phyloP scores from a whole-genome alignment of 2,329 filamentous ascomycete genomes.

The Fusarium cicatricum region DNA sequence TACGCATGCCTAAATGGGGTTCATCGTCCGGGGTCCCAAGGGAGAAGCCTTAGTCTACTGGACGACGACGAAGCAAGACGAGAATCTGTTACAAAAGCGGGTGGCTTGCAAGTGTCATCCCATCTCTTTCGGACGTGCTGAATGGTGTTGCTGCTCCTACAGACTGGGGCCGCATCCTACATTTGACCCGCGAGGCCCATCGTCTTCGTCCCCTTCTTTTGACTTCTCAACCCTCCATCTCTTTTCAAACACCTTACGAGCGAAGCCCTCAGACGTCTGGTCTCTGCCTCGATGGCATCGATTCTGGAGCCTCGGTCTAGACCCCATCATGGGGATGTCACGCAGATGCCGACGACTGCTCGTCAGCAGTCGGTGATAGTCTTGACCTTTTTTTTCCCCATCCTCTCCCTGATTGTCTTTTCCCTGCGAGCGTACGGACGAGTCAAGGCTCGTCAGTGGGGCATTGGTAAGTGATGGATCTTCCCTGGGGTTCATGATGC shows the following conservation, averaged over 20 bases:
- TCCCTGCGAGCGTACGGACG: slow-evolving; percentile 15
- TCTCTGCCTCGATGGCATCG: slow-evolving; percentile 3
- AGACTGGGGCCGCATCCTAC: slow-evolving; percentile 4
- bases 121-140: background rate
- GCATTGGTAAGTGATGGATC: slow-evolving; percentile 11
- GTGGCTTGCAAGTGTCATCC: slow-evolving; percentile 1
- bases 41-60: background rate
- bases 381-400: slow-evolving; percentile 17
- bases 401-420: slow-evolving; percentile 8
- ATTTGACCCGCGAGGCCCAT: background rate
- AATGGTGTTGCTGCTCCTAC: background rate
- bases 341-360: slow-evolving; percentile 5
- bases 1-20: background rate
- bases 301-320: slow-evolving; percentile 8
- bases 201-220: slow-evolving; percentile 1
- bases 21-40: background rate
- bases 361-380: slow-evolving; percentile 12
- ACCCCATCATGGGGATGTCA: slow-evolving; percentile 9
- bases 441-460: slow-evolving; percentile 17
- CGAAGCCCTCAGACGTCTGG: background rate
- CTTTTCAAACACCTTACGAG: background rate
- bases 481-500: background rate
- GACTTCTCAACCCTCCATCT: background rate
- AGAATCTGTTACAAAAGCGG: slow-evolving; percentile 2
- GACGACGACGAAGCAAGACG: background rate